Base-by-base conservation (phyloP, 768 basidiomycete genomes). In the Rhodotorula diobovata region DNA sequence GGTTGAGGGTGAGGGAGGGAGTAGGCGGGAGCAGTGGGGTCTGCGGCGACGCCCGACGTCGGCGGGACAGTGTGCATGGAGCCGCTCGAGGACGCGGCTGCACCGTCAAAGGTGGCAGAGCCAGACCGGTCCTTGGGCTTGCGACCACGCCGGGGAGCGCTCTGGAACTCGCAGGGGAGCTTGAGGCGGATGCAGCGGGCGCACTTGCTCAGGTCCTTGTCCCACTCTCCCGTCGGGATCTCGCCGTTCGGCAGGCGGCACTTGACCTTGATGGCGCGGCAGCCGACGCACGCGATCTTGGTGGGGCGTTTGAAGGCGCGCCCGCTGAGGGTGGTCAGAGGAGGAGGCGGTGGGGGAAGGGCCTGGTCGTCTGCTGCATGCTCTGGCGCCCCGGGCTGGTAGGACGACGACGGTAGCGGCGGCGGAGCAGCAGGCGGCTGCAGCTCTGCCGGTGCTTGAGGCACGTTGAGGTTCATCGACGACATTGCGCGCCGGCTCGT, bases 91-190 rank as follows among this genome's bases (percentile, higher is more conserved):
- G 32, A 2, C 7, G 41, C 6, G 23, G 21, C 37, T 35, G 23
- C 37, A 23, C 23, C 4, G 16, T 2, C n/a, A 28, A 10, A 11
- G 37, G 16, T 5, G 28, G 1, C 1, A 7, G 34, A 1, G 8
- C n/a, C n/a, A n/a, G 5, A 51, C n/a, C 50, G 16, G 39, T 39
- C 48, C 37, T 67, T 67, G 20, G 73, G 61, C n/a, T 64, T 70
- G 12, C 69, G 23, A 0, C 69, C 69, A 7, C 69, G 37, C 9
- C 69, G 39, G 1, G 59, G 54, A 10, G 69, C 63, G 10, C 34
- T 48, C 59, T 70, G 55, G 59, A 65, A 70, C 51, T 54, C 54
- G 69, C 69, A 70, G 2, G 58, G 51, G 45, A 65, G 55, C 43
- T 41, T 32, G 58, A 70, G 63, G 32, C 69, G 50, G 28, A 54